A percentile compares a stretch with the other conserved stretches of the same genome.
Evolutionary conservation across 768 basidiomycete genomes (phyloP).

Genomic region (Trametes cinnabarina): DNA sequence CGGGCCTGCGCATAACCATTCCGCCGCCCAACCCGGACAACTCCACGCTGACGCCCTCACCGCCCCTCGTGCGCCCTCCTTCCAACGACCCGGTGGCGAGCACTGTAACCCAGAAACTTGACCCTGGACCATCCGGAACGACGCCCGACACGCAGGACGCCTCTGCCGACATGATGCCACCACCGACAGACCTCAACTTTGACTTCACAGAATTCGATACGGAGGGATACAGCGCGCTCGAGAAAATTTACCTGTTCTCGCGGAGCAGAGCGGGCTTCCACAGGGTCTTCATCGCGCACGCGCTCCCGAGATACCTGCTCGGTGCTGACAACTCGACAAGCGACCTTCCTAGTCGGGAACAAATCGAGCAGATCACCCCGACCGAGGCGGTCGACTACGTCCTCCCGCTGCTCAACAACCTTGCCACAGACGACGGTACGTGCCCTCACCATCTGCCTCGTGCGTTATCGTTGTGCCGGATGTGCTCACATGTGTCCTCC

Average conservation of each 20-base stretch:
- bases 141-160: constrained; percentile 2
- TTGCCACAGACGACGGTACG: constrained; percentile 85
- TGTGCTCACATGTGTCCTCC: constrained; percentile 10
- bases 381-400: constrained; percentile 92
- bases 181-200: constrained; percentile 22
- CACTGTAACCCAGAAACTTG: constrained; percentile 1
- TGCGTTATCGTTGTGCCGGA: not conserved
- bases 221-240: constrained; percentile 78
- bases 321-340: constrained; percentile 22
- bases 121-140: not conserved
- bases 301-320: constrained; percentile 73
- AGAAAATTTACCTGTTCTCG: constrained; percentile 89
- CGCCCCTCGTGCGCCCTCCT: constrained; percentile 15
- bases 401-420: constrained; percentile 78
- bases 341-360: constrained; percentile 11
- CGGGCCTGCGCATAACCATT: constrained; percentile 21
- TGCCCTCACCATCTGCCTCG: constrained; percentile 1
- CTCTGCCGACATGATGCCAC: constrained; percentile 6
- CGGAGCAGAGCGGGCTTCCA: constrained; percentile 69
- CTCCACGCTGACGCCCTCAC: constrained; percentile 22
- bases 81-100: constrained; percentile 10
- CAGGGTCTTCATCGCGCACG: constrained; percentile 81
- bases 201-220: constrained; percentile 60
- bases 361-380: constrained; percentile 58
- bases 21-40: constrained; percentile 23